Evolutionary conservation across 176 grass and related monocot genomes (phyloP).

Genomic region (bread wheat (Triticum aestivum)): IWGSC_CS_RefSeq_v2.1 NC_057812.1:687381486-687381985

Average conservation of each 20-base stretch:
- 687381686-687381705: conserved; percentile 41
- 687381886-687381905: neutral
- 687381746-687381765: neutral
- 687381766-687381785: neutral
- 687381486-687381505: conserved; percentile 1
- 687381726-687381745: neutral
- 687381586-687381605: neutral
- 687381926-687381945: neutral
- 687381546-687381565: too few species aligned
- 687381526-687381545: neutral
- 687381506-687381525: conserved; percentile 29
- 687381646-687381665: neutral
- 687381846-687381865: too few species aligned
- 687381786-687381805: neutral
- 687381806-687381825: neutral
- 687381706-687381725: conserved; percentile 26
- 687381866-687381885: too few species aligned
- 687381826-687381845: too few species aligned
- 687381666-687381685: neutral
- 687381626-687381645: neutral
- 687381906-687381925: neutral
- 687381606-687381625: neutral
- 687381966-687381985: too few species aligned
- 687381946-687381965: neutral
- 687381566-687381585: too few species aligned